A percentile compares a stretch with the other conserved stretches of the same genome.
phyloP scores from a whole-genome alignment of 2,329 filamentous ascomycete genomes.

The Geosmithia putterillii region DNA sequence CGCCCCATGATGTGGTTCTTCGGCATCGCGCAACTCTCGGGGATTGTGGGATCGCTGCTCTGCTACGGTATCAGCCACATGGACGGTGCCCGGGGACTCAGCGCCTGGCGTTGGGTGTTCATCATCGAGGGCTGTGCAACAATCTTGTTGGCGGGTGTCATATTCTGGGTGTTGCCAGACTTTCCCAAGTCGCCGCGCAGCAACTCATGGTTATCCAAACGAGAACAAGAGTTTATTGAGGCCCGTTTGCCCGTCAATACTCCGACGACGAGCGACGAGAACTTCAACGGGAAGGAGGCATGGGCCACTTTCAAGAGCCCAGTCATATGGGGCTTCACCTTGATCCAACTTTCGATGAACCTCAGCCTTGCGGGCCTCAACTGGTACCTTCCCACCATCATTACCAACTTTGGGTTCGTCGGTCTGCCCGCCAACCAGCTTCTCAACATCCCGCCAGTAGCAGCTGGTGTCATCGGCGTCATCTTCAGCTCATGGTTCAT shows the following conservation, averaged over 20 bases:
- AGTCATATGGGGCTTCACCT: slow-evolving; percentile 36
- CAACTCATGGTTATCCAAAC: slow-evolving; percentile 37
- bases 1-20: slow-evolving; percentile 50
- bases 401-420: neutral
- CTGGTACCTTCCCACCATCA: slow-evolving; percentile 40
- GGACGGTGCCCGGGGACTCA: slow-evolving; percentile 41
- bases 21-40: slow-evolving; percentile 45
- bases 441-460: neutral
- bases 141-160: slow-evolving; percentile 38
- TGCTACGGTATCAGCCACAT: slow-evolving; percentile 54
- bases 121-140: slow-evolving; percentile 48
- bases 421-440: neutral
- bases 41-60: slow-evolving; percentile 51
- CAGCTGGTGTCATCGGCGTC: neutral
- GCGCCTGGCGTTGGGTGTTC: slow-evolving; percentile 58
- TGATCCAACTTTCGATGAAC: slow-evolving; percentile 48
- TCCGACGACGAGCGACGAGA: slow-evolving; percentile 1
- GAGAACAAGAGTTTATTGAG: slow-evolving; percentile 26
- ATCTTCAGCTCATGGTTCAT: neutral
- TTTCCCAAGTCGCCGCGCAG: slow-evolving; percentile 40
- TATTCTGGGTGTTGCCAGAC: slow-evolving; percentile 46
- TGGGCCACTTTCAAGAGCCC: slow-evolving; percentile 36
- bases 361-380: slow-evolving; percentile 57
- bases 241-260: slow-evolving; percentile 4
- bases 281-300: slow-evolving; percentile 26